These are phyloP conservation scores for Boletus edulis DNA, from an alignment of 768 basidiomycete species.

Conservation along the genomic window DNA sequence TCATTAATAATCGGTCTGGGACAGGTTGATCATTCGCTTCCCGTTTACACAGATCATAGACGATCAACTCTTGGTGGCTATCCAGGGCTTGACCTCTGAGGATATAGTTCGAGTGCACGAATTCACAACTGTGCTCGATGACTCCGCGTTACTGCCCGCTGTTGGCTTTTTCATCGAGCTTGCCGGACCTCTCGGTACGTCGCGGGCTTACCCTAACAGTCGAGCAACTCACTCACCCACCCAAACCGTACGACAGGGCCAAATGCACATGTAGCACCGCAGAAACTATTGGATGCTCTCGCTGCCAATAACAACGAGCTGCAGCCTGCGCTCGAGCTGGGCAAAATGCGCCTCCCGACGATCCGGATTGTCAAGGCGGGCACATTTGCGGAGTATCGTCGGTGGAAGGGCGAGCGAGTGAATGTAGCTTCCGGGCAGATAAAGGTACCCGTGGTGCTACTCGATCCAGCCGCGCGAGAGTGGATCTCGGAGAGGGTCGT, in stretches of 20 bases:
- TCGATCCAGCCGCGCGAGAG: neutral
- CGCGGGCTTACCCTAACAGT: no score
- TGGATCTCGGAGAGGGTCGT: slow-evolving; percentile 20
- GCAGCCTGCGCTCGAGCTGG: neutral
- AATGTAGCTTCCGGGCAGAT: slow-evolving; percentile 6
- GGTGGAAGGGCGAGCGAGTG: slow-evolving; percentile 3
- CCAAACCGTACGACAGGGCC: neutral
- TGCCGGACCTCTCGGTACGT: slow-evolving; percentile 10
- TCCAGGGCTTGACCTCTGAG: neutral
- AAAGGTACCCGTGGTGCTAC: slow-evolving; percentile 14
- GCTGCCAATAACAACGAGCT: neutral
- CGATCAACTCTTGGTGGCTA: slow-evolving; percentile 4
- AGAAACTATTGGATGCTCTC: slow-evolving; percentile 12
- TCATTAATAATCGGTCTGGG: neutral
- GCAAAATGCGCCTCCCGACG: slow-evolving; percentile 13
- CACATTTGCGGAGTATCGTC: slow-evolving; percentile 18
- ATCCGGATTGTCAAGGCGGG: slow-evolving; percentile 20
- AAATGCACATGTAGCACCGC: neutral
- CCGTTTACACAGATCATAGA: slow-evolving; percentile 6
- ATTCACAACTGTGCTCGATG: slow-evolving; percentile 17
- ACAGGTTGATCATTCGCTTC: slow-evolving; percentile 10
- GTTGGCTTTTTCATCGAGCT: slow-evolving; percentile 20
- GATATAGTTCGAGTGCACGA: slow-evolving; percentile 10
- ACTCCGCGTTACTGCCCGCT: neutral
- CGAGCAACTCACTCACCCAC: neutral